Conservation (phyloP, 768 basidiomycete species). For the Suillus ampliporus region DNA sequence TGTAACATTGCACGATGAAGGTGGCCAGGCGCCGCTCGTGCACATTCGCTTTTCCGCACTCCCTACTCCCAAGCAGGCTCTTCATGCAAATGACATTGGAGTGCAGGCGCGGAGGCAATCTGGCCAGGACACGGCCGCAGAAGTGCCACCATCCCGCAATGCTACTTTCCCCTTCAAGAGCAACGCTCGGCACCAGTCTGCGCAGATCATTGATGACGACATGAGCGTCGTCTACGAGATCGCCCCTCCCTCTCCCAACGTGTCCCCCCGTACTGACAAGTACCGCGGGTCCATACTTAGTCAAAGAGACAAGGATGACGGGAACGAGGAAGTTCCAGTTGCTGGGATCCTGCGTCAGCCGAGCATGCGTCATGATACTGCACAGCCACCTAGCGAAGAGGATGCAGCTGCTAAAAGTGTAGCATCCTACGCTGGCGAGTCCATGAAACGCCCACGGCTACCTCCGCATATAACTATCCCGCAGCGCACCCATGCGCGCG, state of each 20-base stretch:
- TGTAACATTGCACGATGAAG: conserved; percentile 54
- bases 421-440: conserved; percentile 23
- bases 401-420: neutral
- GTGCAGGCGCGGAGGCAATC: conserved; percentile 22
- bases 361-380: conserved; percentile 18
- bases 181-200: conserved; percentile 28
- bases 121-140: conserved; percentile 16
- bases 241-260: conserved; percentile 57
- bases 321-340: conserved; percentile 28
- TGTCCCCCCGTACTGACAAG: conserved; percentile 44
- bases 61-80: conserved; percentile 43
- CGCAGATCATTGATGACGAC: conserved; percentile 44
- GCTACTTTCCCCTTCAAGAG: conserved; percentile 16
- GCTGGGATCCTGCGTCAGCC: conserved; percentile 31
- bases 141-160: conserved; percentile 15
- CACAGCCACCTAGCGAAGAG: conserved; percentile 21
- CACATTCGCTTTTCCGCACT: conserved; percentile 60
- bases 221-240: conserved; percentile 55
- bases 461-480: conserved; percentile 32
- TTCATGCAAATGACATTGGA: conserved; percentile 19
- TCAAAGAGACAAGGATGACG: conserved; percentile 30
- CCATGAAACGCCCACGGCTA: conserved; percentile 37
- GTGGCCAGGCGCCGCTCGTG: conserved; percentile 53
- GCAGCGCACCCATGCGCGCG: conserved; percentile 11
- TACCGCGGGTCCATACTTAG: conserved; percentile 32